Base-by-base conservation (phyloP, 768 basidiomycete genomes). In the Hericium coralloides region DNA sequence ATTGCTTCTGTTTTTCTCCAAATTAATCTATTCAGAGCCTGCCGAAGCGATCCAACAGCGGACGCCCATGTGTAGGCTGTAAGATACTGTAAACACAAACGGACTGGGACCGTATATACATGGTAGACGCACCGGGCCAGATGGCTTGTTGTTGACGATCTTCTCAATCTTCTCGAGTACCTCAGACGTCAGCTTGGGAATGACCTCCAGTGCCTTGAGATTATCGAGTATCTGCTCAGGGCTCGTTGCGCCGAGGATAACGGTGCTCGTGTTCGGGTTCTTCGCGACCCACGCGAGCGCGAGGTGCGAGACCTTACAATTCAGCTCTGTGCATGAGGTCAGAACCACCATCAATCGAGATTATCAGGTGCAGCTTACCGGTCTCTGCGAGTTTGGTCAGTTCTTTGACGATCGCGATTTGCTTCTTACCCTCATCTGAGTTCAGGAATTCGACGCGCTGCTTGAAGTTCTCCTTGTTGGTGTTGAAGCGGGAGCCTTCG, bases 281-380 rank as follows among this genome's bases (percentile, higher is more conserved):
- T 65, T 70, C 12, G 76, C 72, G 6, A 76, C 68, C 82, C 82
- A 84, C 22, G 83, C 83, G 56, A 84, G 71, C 1, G 83, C 76
- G 51, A 84, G 70, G 38, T 75, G 73, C n/a, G 77, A 70, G 58
- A 77, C 72, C 18, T 69, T 76, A 53, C 72, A 74, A 14, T 70
- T 77, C n/a, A 84, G 69, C 60, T 76, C 71, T 71, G 63, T n/a
- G 20, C 49, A 48, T 57, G 55, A 58, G 56, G 31, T 31, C 31
- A 31, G 31, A 31, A 31, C 0, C 31, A 31, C 10, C 10, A 6
- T 31, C 31, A 31, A 9, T 31, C 31, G 31, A 31, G 31, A 31
- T 31, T 9, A 7, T 22, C 15, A 31, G 31, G 37, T 17, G 5
- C 18, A 14, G 9, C 67, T n/a, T 37, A 67, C 67, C 65, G 37